Evolutionary conservation across 352 stramenopile genomes (phyloP).

Genomic region (Phytophthora capsici): DNA sequence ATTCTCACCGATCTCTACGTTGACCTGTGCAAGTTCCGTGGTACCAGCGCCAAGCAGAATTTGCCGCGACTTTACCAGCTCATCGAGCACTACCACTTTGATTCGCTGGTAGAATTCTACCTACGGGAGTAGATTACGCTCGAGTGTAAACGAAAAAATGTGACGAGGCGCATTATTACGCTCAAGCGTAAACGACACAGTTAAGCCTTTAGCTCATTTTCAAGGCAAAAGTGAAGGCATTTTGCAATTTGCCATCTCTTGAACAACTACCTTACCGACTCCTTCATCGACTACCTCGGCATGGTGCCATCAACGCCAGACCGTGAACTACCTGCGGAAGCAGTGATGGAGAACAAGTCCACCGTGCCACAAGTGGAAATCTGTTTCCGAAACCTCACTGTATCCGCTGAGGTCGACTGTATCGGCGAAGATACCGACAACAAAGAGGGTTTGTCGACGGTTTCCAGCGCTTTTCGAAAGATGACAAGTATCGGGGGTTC

Average conservation of each 20-base stretch:
- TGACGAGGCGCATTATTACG: conserved; percentile 7
- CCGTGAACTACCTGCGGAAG: not conserved
- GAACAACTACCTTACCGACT: not conserved
- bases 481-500: not conserved
- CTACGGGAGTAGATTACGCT: conserved; percentile 45
- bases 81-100: conserved; percentile 85
- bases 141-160: not conserved
- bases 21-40: conserved; percentile 86
- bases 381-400: conserved; percentile 49
- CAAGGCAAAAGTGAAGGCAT: not conserved
- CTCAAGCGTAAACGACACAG: not conserved
- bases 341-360: not conserved
- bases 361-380: conserved; percentile 35
- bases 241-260: conserved; percentile 11
- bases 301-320: not conserved
- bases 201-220: not conserved
- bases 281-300: not conserved
- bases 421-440: conserved; percentile 7
- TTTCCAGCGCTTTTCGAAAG: conserved; percentile 29
- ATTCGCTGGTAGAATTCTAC: conserved; percentile 82
- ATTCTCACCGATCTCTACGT: conserved; percentile 88
- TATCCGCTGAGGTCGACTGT: conserved; percentile 32
- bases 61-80: conserved; percentile 74
- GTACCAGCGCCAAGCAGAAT: conserved; percentile 79
- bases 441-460: conserved; percentile 35